A percentile compares a stretch with the other conserved stretches of the same genome.
Evolutionary conservation across 495 filamentous ascomycete genomes (phyloP).

Genomic region (Polyplosphaeria fusca): DNA sequence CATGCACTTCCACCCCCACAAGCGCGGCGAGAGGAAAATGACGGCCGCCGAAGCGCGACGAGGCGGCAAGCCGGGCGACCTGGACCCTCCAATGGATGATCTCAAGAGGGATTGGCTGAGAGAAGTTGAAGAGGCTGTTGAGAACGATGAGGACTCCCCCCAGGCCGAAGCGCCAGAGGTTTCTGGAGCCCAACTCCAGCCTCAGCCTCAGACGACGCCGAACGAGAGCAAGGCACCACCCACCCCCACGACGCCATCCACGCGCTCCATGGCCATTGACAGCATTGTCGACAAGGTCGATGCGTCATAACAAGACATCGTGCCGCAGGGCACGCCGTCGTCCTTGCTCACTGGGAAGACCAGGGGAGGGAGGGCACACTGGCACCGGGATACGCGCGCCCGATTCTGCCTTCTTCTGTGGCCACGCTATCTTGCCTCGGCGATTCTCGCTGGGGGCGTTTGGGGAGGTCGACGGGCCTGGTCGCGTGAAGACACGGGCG

Average conservation of each 20-base stretch:
- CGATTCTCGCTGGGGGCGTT: no score
- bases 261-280: constrained; percentile 33
- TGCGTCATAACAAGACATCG: constrained; percentile 6
- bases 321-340: neutral
- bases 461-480: no score
- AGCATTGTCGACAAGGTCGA: constrained; percentile 34
- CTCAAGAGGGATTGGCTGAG: constrained; percentile 31
- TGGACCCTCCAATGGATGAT: constrained; percentile 34
- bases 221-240: constrained; percentile 29
- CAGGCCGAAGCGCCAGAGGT: constrained; percentile 4
- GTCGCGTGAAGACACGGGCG: no score
- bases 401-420: no score
- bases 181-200: constrained; percentile 3
- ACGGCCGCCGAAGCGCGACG: constrained; percentile 31
- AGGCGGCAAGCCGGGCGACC: constrained; percentile 30
- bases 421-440: no score
- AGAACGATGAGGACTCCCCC: constrained; percentile 10
- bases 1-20: constrained; percentile 35
- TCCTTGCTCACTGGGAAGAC: no score
- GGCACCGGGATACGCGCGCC: no score
- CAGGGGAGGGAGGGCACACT: no score
- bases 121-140: constrained; percentile 31
- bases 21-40: constrained; percentile 35
- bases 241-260: constrained; percentile 32
- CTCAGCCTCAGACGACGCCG: constrained; percentile 6